Evolutionary conservation across 768 basidiomycete genomes (phyloP).

Genomic region (Mrakia frigida): DNA sequence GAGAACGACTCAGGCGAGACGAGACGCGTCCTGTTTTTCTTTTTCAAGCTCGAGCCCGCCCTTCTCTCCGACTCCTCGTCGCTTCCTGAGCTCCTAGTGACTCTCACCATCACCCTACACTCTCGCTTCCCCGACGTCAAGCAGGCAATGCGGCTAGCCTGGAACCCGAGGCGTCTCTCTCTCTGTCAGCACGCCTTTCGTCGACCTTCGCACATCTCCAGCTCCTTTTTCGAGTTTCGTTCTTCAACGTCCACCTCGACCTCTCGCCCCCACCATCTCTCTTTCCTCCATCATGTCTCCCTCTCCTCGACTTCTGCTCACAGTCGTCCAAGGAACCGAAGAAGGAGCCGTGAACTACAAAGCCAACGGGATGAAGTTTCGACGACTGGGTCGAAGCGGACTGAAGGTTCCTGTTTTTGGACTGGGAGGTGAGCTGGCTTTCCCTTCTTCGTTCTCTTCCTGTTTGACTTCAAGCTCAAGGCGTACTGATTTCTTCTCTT

Average conservation of each 20-base stretch:
- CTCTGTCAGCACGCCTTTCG: not conserved
- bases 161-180: too few species aligned
- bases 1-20: too few species aligned
- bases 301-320: not conserved
- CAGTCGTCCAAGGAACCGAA: not conserved
- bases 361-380: not conserved
- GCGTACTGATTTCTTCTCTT: too few species aligned
- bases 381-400: not conserved
- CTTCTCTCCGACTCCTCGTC: too few species aligned
- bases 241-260: not conserved
- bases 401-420: slow-evolving; percentile 13
- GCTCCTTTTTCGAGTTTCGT: not conserved
- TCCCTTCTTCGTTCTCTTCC: not conserved
- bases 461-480: not conserved
- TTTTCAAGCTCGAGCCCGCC: too few species aligned
- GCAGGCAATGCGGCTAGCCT: too few species aligned
- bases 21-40: too few species aligned
- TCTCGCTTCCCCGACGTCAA: too few species aligned
- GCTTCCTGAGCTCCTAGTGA: too few species aligned
- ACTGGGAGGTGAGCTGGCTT: not conserved
- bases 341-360: slow-evolving; percentile 7
- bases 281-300: not conserved
- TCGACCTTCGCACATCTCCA: not conserved
- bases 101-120: too few species aligned
- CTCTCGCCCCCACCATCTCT: not conserved